Evolutionary conservation across 306 rosid genomes (phyloP).

Genomic region (Rosa rugosa): DNA sequence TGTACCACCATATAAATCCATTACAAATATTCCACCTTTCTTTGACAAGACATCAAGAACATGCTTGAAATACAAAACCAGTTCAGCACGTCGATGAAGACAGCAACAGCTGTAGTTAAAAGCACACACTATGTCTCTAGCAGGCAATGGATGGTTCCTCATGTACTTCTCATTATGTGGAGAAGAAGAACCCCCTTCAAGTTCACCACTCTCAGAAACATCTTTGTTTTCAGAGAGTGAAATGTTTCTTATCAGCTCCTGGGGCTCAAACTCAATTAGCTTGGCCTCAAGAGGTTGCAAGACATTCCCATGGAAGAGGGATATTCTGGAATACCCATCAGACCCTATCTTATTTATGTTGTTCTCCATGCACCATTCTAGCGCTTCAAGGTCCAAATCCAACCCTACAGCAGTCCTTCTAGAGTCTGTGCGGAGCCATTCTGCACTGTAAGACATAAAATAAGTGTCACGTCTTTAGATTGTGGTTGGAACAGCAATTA

Average conservation of each 20-base stretch:
- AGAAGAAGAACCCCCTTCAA: conserved; percentile 37
- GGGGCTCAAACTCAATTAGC: conserved; percentile 47
- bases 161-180: conserved; percentile 29
- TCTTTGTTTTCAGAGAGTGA: conserved; percentile 42
- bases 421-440: conserved; percentile 78
- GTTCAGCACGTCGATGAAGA: conserved; percentile 77
- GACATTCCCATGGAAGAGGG: conserved; percentile 92
- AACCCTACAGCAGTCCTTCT: conserved; percentile 78
- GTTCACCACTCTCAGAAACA: conserved; percentile 27
- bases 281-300: conserved; percentile 71
- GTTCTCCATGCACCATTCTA: conserved; percentile 82
- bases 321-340: conserved; percentile 72
- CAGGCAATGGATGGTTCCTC: conserved; percentile 42
- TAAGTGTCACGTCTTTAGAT: conserved; percentile 15
- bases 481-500: conserved; percentile 7
- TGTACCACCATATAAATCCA: conserved; percentile 94
- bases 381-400: conserved; percentile 83
- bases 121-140: conserved; percentile 84
- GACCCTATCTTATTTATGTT: conserved; percentile 62
- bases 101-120: conserved; percentile 97
- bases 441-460: conserved; percentile 52
- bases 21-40: conserved; percentile 84
- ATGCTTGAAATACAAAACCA: conserved; percentile 81
- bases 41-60: conserved; percentile 57
- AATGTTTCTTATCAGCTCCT: conserved; percentile 43